Evolutionary conservation across 139 green algal genomes (phyloP), one percentile per base, ranked within the genome.

Genomic region (Auxenochlorella protothecoides): DNA sequence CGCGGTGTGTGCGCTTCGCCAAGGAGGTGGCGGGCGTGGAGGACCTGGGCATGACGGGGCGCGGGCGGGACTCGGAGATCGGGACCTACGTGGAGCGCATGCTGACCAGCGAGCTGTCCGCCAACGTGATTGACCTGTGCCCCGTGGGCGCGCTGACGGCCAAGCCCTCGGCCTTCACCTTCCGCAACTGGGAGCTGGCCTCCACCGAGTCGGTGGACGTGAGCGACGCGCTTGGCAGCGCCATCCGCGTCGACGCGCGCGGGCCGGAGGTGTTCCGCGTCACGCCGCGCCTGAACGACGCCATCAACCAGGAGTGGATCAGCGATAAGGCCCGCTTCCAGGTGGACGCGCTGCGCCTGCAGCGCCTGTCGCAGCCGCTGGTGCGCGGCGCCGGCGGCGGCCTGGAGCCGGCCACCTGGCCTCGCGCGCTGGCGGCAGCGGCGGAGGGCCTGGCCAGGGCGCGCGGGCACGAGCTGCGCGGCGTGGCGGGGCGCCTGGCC

Each of bases 291-390:
- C 72, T 96, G 56, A 97, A 99, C 75, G 95, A 99, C 79, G 84
- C 78, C 0, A 87, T 99, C 6, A 99, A 99, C 73, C 95, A 99
- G 91, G 95, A 99, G 83, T 99, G 95, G 95, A 86, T 99, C 72
- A 88, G 76, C 9, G 95, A 99, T 89, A 97, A 97, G 81, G 87
- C 81, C 3, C 87, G 95, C 70, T 99, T 97, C 79, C 89, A 95
- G 78, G 99, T 96, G 76, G 95, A 99, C 76, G 95, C 85, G 7
- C 87, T 99, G 57, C 90, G 90, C 80, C 83, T 90, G 15, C 95
- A 99, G 86, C 84, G 95, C 27, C 88, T 99, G 4, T 88, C 88
- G 71, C 73, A 81, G 53, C 95, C 95, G 6, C 81, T 97, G 80
- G 84, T 97, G 53, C 87, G 68, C 6, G 14, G 63, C 51, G 60